Percentiles rank a stretch among this genome's conserved stretches.
Evolutionary conservation across 2,329 filamentous ascomycete species (phyloP).

Genomic region (Endoconidiophora laricicola): DNA sequence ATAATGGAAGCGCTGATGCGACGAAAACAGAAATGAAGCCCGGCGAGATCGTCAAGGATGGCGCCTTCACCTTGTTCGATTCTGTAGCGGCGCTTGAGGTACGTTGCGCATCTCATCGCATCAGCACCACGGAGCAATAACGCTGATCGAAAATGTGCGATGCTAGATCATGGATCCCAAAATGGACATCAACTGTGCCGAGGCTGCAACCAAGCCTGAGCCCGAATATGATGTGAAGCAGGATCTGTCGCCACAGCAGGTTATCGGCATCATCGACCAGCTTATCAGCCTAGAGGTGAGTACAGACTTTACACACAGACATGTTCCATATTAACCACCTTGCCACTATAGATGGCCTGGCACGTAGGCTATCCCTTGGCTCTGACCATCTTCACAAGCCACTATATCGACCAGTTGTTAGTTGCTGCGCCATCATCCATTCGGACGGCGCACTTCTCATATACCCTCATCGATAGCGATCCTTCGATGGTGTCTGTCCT

Average conservation of each 20-base stretch:
- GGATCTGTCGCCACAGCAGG: conserved; percentile 55
- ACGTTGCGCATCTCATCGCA: conserved; percentile 14
- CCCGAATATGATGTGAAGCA: conserved; percentile 62
- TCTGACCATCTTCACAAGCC: conserved; percentile 82
- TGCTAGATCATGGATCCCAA: conserved; percentile 91
- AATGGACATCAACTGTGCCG: conserved; percentile 87
- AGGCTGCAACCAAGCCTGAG: conserved; percentile 64
- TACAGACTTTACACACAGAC: background rate
- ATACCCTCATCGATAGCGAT: conserved; percentile 19
- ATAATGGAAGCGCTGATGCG: too few species aligned
- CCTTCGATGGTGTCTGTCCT: conserved; percentile 46
- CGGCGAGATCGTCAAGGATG: conserved; percentile 86
- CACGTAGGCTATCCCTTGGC: conserved; percentile 90
- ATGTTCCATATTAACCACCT: background rate
- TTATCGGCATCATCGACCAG: conserved; percentile 88
- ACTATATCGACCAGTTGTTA: conserved; percentile 74
- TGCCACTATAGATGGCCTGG: conserved; percentile 62
- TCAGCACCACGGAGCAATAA: too few species aligned
- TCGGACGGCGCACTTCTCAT: conserved; percentile 46
- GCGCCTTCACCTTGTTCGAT: conserved; percentile 83
- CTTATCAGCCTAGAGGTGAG: conserved; percentile 71
- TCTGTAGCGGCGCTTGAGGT: conserved; percentile 75
- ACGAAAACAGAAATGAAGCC: conserved; percentile 8
- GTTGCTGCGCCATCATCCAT: conserved; percentile 50
- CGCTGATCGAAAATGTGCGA: background rate